Percentiles rank a stretch among this genome's conserved stretches.
Evolutionary conservation across 768 basidiomycete species (phyloP).

Genomic region (Suillus americanus): DNA sequence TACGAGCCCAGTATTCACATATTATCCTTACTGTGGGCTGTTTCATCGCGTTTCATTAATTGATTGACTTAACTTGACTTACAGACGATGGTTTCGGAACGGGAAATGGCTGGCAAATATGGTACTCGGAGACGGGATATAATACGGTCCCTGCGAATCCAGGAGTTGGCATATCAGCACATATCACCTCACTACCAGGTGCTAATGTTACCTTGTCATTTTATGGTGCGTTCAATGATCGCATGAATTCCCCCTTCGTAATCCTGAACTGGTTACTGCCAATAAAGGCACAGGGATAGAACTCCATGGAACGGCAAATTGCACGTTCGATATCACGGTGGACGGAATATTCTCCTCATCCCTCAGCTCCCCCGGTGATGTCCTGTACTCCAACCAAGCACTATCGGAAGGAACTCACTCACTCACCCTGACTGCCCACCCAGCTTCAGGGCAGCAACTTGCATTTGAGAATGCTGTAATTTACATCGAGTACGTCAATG

Average conservation of each 20-base stretch:
- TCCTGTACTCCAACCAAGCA: slow-evolving; percentile 3
- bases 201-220: slow-evolving; percentile 27
- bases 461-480: slow-evolving; percentile 11
- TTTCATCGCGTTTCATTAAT: background rate
- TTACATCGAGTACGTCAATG: background rate
- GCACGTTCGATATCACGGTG: slow-evolving; percentile 12
- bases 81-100: slow-evolving; percentile 15
- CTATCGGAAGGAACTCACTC: slow-evolving; percentile 9
- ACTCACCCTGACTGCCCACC: slow-evolving; percentile 13
- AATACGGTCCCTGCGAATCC: slow-evolving; percentile 4
- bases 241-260: background rate
- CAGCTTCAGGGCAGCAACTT: slow-evolving; percentile 10
- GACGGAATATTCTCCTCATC: slow-evolving; percentile 6
- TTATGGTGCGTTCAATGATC: slow-evolving; percentile 17
- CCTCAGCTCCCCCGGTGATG: slow-evolving; percentile 3
- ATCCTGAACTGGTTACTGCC: background rate
- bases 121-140: slow-evolving; percentile 15
- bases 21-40: slow-evolving; percentile 9
- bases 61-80: too few relatives aligned
- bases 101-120: slow-evolving; percentile 16
- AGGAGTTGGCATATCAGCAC: slow-evolving; percentile 5
- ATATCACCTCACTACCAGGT: slow-evolving; percentile 20
- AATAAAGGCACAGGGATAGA: slow-evolving; percentile 11
- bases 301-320: slow-evolving; percentile 12
- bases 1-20: slow-evolving; percentile 9